Base-by-base conservation (phyloP, 768 basidiomycete species). In the Boletellus ananas region DNA sequence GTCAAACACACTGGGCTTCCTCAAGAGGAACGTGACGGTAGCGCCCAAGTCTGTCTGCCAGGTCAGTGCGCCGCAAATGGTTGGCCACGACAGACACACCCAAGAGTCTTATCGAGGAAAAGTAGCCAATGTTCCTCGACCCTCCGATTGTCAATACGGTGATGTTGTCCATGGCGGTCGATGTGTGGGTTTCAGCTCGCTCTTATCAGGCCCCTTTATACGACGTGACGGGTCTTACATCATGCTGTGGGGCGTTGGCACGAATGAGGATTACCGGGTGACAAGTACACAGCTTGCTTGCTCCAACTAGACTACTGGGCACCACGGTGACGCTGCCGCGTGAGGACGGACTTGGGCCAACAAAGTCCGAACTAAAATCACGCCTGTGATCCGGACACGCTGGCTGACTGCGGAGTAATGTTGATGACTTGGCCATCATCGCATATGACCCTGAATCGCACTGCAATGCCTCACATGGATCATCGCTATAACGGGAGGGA, bases 381-480 rank as follows among this genome's bases (percentile, higher is more conserved):
- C 11, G 42, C 35, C 4, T 17, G 44, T 16, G 38, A 29, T 37
- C 43, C 41, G 29, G 51, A 36, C 10, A 8, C 4, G 18, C 21
- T 17, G 6, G 37, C 8, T 11, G 58, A 34, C 39, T 54, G 56
- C 14, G 60, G 43, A 5, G 27, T 29, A 18, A 67, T 39, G 21
- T 78, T 67, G 29, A 84, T 57, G 38, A 79, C 65, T 14, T 61
- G 72, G 21, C 83, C 82, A 58, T 84, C 75, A 54, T 85, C 83
- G 41, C 77, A 77, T 41, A 86, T 83, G 34, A 86, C 76, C 58
- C 78, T 80, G 63, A 84, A 85, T 42, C 84, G 79, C 47, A 86
- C 84, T 85, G 56, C 12, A 29, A 46, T 14, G 20, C 12, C 48
- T 23, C n/a, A 17, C 29, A 29, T 29, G 8, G 29, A 29, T 29